Base-by-base conservation (phyloP, 768 basidiomycete genomes). In the Chalciporus sphaerocephalus region DNA sequence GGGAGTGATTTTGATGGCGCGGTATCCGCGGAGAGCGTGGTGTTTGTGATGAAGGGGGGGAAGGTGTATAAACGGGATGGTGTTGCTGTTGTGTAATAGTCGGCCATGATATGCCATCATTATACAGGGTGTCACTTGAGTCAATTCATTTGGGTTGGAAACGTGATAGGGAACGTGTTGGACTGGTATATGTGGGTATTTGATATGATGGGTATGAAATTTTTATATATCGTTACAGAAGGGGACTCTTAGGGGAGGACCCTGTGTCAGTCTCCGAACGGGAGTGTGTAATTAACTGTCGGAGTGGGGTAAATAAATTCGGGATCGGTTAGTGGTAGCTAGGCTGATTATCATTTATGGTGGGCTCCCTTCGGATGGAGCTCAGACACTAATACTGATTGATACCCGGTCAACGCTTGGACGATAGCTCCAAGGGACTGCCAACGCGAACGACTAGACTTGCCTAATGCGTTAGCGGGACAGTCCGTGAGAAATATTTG, bases 1-100 rank as follows among this genome's bases (percentile, higher is more conserved):
- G 66, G 55, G 46, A 47, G 47, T 23, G 68, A 76, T 51, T 75
- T 76, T 42, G 62, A 60, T 38, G 60, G 67, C 20, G 76, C 78
- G 30, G 69, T 74, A 24, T 72, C 75, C 43, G 62, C 78, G 41
- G 64, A 66, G 23, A 66, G 65, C 22, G 72, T 83, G 15, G 56
- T 55, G 23, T 79, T 81, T 54, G 79, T 82, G 33, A 80, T 81
- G 79, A 83, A 82, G 52, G 73, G 65, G 1, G 82, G 79, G 11
- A 64, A 54, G 44, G 65, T 78, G 13, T 74, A 69, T 47, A 74
- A 78, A 54, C 55, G 52, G 36, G 65, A 68, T 28, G 74, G 74
- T 17, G 24, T 30, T 21, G 40, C 41, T 16, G 40, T 57, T 15
- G 48, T 51, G 35, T 40, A 47, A 50, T 22, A 23, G 13, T 17